Evolutionary conservation across 257 asterid species (phyloP).

Genomic region (Solanum sejunctum): DNA sequence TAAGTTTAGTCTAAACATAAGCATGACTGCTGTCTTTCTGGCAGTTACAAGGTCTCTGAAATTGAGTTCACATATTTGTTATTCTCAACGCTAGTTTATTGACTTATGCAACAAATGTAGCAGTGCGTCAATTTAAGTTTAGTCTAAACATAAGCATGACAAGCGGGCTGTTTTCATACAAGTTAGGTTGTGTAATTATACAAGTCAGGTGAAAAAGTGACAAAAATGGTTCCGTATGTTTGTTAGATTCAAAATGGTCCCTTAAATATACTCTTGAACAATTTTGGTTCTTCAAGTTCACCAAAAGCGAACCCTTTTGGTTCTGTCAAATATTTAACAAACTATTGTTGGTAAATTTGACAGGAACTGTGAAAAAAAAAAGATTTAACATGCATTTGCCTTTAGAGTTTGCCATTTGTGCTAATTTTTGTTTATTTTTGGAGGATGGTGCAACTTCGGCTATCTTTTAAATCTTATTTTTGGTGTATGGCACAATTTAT

Average conservation of each 20-base stretch:
- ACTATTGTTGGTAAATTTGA: background rate
- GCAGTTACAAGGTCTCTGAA: background rate
- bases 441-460: background rate
- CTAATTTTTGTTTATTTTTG: background rate
- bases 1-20: background rate
- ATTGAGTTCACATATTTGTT: background rate
- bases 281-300: background rate
- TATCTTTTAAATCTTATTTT: background rate
- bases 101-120: background rate
- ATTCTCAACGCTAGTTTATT: background rate
- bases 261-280: background rate
- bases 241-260: background rate
- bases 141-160: background rate
- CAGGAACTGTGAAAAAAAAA: background rate
- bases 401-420: background rate
- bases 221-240: background rate
- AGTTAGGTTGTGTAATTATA: background rate
- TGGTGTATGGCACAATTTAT: background rate
- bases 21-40: background rate
- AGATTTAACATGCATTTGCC: background rate
- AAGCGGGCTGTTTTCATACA: background rate
- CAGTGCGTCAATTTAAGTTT: background rate
- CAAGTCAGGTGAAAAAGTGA: background rate
- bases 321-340: background rate
- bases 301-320: background rate